Evolutionary conservation across 352 stramenopile species (phyloP).

Genomic region (Phytophthora hibernalis): DNA sequence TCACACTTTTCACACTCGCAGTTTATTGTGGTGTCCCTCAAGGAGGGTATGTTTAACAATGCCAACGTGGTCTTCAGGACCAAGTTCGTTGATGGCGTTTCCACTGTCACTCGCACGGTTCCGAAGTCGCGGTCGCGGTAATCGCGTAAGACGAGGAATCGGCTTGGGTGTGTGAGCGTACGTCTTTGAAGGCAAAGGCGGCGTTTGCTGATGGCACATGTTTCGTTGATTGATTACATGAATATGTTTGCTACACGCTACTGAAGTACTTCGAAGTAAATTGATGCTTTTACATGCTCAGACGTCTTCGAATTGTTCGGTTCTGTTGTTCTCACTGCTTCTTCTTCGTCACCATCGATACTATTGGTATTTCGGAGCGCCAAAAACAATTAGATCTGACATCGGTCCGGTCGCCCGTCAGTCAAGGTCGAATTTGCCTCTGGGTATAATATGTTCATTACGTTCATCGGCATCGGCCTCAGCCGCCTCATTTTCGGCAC

Average conservation of each 20-base stretch:
- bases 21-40: slow-evolving; percentile 99
- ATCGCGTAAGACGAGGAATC: slow-evolving; percentile 3
- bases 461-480: background rate
- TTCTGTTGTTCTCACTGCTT: background rate
- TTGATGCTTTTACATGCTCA: background rate
- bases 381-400: background rate
- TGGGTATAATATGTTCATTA: background rate
- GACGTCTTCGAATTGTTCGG: background rate
- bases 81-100: slow-evolving; percentile 99
- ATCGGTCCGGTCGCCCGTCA: background rate
- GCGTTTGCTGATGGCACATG: slow-evolving; percentile 10
- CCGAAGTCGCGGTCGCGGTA: slow-evolving; percentile 61
- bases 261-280: too few species aligned
- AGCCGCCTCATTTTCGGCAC: background rate
- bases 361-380: background rate
- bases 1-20: slow-evolving; percentile 99
- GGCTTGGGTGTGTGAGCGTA: background rate
- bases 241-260: slow-evolving; percentile 12
- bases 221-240: slow-evolving; percentile 26
- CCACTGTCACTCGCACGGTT: slow-evolving; percentile 96
- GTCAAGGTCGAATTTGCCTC: background rate
- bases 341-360: background rate
- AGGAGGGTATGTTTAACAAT: slow-evolving; percentile 99
- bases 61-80: slow-evolving; percentile 99
- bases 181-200: background rate